phyloP scores from a whole-genome alignment of 352 stramenopile genomes.

The Phytophthora syringae region DNA sequence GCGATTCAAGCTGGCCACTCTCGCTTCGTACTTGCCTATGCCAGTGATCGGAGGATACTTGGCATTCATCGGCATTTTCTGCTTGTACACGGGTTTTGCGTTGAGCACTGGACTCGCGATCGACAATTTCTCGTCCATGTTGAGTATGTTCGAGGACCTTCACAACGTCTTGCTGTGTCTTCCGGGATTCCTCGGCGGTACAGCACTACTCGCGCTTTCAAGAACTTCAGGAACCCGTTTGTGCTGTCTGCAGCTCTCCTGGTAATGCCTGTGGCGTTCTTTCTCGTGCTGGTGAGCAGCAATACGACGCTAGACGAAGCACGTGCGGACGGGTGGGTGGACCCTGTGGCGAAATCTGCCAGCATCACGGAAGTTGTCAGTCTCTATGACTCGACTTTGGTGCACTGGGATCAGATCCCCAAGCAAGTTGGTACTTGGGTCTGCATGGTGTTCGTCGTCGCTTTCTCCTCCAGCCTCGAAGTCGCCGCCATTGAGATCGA shows the following conservation, averaged over 20 bases:
- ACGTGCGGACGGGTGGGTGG: conserved; percentile 91
- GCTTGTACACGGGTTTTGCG: conserved; percentile 89
- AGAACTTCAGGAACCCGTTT: conserved; percentile 72
- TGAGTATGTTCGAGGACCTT: conserved; percentile 50
- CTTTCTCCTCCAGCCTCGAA: conserved; percentile 96
- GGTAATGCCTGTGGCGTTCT: conserved; percentile 91
- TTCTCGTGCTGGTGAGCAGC: conserved; percentile 74
- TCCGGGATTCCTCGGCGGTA: conserved; percentile 81
- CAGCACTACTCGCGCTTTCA: conserved; percentile 81
- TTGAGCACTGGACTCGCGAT: conserved; percentile 90
- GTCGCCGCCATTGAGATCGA: conserved; percentile 97
- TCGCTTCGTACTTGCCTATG: conserved; percentile 97
- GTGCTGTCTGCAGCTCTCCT: conserved; percentile 83
- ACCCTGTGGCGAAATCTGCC: conserved; percentile 51
- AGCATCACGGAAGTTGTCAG: conserved; percentile 70
- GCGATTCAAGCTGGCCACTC: conserved; percentile 91
- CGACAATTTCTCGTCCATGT: conserved; percentile 83
- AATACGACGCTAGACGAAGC: conserved; percentile 88
- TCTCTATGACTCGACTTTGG: conserved; percentile 89
- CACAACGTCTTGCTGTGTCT: conserved; percentile 81
- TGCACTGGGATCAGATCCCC: conserved; percentile 91
- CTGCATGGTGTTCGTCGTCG: conserved; percentile 97
- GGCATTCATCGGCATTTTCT: conserved; percentile 98
- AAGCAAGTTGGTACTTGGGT: conserved; percentile 91
- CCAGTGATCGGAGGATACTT: conserved; percentile 97